Percentiles rank a stretch among this genome's conserved stretches.
Evolutionary conservation across 2,329 filamentous ascomycete genomes (phyloP).

Genomic region (Fusarium virguliforme): DNA sequence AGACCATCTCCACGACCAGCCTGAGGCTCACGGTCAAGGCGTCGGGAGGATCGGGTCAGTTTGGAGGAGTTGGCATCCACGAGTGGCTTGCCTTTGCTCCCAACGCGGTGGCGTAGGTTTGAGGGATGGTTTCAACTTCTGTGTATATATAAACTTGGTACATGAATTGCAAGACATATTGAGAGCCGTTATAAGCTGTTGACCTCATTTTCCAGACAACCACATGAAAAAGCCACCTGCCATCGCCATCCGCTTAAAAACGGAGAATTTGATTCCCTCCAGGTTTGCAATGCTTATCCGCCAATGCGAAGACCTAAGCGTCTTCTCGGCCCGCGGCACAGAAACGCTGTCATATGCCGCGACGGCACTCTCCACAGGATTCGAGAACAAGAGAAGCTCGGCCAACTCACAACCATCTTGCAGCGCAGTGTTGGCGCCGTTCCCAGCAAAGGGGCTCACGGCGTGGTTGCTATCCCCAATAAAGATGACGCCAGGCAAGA

Average conservation of each 20-base stretch:
- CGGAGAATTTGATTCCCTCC: background rate
- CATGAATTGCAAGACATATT: background rate
- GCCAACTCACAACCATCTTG: conserved; percentile 4
- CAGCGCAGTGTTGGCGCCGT: conserved; percentile 6
- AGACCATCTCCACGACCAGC: conserved; percentile 42
- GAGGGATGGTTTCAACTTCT: background rate
- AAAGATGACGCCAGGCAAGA: background rate
- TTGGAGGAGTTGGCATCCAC: conserved; percentile 24
- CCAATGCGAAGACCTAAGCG: background rate
- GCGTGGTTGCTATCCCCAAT: conserved; percentile 8
- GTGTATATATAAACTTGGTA: conserved; percentile 3
- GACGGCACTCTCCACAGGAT: background rate
- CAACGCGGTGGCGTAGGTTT: background rate
- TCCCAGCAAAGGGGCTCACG: conserved; percentile 8
- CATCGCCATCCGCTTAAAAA: conserved; percentile 6
- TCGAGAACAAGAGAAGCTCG: background rate
- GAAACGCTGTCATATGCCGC: background rate
- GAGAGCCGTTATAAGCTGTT: background rate
- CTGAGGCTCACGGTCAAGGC: conserved; percentile 19
- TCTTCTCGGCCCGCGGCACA: background rate
- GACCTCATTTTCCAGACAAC: background rate
- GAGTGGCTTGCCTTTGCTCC: conserved; percentile 30
- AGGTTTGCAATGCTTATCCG: background rate
- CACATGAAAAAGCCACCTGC: background rate
- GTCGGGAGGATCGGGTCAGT: conserved; percentile 20